Conservation (phyloP, 2,329 filamentous ascomycete genomes). For the Epichloe aotearoae region DNA sequence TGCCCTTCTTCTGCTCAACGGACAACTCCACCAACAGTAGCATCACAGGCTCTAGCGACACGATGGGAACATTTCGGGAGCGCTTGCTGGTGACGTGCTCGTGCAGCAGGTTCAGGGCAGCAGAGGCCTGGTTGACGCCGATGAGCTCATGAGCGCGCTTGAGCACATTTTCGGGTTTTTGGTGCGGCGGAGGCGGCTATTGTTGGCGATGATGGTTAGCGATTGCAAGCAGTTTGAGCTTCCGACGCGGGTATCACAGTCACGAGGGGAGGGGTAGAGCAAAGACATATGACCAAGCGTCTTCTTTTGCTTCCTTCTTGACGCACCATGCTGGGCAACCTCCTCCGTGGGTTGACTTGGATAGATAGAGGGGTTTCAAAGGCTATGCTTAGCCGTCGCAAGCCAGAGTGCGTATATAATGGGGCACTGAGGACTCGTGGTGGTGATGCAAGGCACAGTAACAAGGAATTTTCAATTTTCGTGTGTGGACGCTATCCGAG, state of each 20-base stretch:
- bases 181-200: conserved; percentile 89
- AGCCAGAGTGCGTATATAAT: conserved; percentile 22
- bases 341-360: conserved; percentile 30
- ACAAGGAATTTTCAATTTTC: conserved; percentile 31
- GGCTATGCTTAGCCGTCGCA: conserved; percentile 25
- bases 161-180: conserved; percentile 97
- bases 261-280: conserved; percentile 14
- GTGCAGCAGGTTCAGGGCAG: conserved; percentile 87
- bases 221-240: neutral
- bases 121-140: conserved; percentile 84
- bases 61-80: conserved; percentile 93
- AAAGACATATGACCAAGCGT: conserved; percentile 12
- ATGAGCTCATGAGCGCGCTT: conserved; percentile 98
- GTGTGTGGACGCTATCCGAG: conserved; percentile 32
- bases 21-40: conserved; percentile 92
- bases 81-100: conserved; percentile 99
- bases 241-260: conserved; percentile 11
- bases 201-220: neutral
- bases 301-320: neutral
- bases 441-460: conserved; percentile 22
- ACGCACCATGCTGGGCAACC: conserved; percentile 39
- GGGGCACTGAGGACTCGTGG: conserved; percentile 24
- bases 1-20: conserved; percentile 95
- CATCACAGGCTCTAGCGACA: conserved; percentile 95
- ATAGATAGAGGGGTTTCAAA: conserved; percentile 23